These are phyloP conservation scores for Cladosporium sp. DNA, from an alignment of 2,329 filamentous ascomycete species.

Conservation along the genomic window DNA sequence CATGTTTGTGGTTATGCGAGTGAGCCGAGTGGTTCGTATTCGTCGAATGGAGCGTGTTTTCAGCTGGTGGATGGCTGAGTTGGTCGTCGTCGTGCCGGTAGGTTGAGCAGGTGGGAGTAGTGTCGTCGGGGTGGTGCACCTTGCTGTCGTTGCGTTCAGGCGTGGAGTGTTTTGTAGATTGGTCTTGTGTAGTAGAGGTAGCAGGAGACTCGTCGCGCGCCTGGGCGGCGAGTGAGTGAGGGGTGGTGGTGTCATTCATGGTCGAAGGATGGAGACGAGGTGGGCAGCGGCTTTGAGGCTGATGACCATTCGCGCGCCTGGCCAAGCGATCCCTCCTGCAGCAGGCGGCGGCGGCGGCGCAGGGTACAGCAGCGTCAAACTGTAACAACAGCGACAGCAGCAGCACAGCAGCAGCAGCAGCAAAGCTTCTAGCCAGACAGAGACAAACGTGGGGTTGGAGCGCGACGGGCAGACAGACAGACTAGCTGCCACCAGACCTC, in stretches of 20 bases:
- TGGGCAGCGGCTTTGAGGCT: not conserved
- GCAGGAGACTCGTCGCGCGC: not conserved
- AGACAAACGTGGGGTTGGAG: not conserved
- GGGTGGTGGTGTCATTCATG: not conserved
- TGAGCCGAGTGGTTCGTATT: conserved; percentile 1
- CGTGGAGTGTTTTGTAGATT: not conserved
- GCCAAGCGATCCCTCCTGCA: too few species aligned
- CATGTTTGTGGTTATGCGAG: conserved; percentile 6
- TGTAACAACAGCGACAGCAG: not conserved
- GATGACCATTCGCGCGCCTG: too few species aligned
- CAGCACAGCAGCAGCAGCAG: not conserved
- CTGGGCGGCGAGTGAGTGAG: not conserved
- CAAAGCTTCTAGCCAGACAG: not conserved
- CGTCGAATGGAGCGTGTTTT: conserved; percentile 1
- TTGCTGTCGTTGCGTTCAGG: conserved; percentile 2
- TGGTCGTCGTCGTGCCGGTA: not conserved
- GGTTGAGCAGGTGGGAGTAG: not conserved
- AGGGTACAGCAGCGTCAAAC: conserved; percentile 1
- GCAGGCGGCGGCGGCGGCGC: not conserved
- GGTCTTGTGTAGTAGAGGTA: not conserved
- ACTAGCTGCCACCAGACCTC: too few species aligned
- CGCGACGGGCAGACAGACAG: too few species aligned
- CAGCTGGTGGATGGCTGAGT: not conserved
- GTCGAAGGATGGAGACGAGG: not conserved
- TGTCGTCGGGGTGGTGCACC: not conserved